These are phyloP conservation scores for Coemansia interrupta DNA, from an alignment of 192 early-diverging fungal genomes.

Conservation along the genomic window DNA sequence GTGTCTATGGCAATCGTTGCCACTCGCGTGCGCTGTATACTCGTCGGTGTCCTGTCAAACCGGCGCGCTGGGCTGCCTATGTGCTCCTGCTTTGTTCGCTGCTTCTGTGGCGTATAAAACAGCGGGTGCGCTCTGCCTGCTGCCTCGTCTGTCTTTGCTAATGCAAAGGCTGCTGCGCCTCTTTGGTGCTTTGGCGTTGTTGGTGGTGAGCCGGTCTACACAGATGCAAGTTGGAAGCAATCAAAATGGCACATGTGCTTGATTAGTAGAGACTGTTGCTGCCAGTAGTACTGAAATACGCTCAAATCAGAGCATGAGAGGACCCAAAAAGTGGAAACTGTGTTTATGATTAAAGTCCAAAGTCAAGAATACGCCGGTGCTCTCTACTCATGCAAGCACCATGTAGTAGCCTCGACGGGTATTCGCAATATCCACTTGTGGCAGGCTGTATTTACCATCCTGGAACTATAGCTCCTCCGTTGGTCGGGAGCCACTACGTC, in stretches of 20 bases:
- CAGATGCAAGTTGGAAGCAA: not conserved
- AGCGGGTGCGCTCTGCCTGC: no score
- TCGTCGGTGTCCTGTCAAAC: slow-evolving; percentile 40
- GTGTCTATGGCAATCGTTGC: slow-evolving; percentile 8
- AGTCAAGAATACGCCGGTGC: no score
- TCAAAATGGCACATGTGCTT: not conserved
- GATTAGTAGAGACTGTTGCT: not conserved
- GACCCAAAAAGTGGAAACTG: not conserved
- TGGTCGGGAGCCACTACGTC: not conserved
- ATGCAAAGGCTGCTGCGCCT: slow-evolving; percentile 3
- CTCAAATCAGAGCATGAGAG: not conserved
- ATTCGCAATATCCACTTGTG: not conserved
- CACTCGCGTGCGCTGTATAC: slow-evolving; percentile 12
- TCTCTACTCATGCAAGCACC: no score
- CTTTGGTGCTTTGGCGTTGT: slow-evolving; percentile 5
- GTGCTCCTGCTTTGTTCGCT: slow-evolving; percentile 7
- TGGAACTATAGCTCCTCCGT: not conserved
- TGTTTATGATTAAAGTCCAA: no score
- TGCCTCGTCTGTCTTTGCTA: no score
- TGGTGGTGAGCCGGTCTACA: slow-evolving; percentile 3
- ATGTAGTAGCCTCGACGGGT: no score
- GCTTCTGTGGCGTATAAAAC: slow-evolving; percentile 2
- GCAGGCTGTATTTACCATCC: slow-evolving; percentile 3
- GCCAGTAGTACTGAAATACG: not conserved
- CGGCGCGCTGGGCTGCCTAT: slow-evolving; percentile 19